Base-by-base conservation (phyloP, 257 asterid genomes). In the Solanum chilense region DNA sequence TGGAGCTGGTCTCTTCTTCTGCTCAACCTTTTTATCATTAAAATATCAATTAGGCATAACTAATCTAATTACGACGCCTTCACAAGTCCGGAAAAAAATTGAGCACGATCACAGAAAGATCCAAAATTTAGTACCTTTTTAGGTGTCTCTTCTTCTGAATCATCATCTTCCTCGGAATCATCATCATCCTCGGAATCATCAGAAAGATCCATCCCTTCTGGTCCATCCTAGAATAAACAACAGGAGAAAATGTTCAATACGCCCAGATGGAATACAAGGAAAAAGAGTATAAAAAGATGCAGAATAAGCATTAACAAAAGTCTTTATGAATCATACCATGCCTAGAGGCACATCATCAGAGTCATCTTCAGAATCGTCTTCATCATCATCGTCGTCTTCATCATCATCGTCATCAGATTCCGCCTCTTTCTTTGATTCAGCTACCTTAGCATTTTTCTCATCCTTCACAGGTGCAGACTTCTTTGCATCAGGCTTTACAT, bases 1-100 rank as follows among this genome's bases (percentile, higher is more conserved):
- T 83, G 84, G 87, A 82, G 94, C 89, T 35, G 91, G 89, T 70
- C 96, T 92, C 86, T 95, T 95, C 93, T 91, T 94, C n/a, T 78
- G 86, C 83, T 82, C 84, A 29, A 41, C 35, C 88, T 20, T 33
- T 33, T 33, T 33, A 45, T 35, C 15, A 81, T 12, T n/a, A 10
- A 77, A 15, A 12, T 16, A 35, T 33, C 0, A 9, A 21, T 71
- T 47, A 70, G 4, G 52, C 74, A 11, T 68, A 86, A 60, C 49
- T 13, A 83, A 5, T n/a, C 66, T 52, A 64, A 31, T 21, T 11
- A 4, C 25, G 6, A 27, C 29, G 3, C 27, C 20, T 15, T 20
- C 25, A 47, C 41, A 16, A 47, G 85, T 84, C 62, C 25, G 31
- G 25, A 2, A 9, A 58, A 56, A 14, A 14, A 18, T 4, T 1